phyloP scores from a whole-genome alignment of 129 eudicot genomes.

The Solidago caesia region DNA sequence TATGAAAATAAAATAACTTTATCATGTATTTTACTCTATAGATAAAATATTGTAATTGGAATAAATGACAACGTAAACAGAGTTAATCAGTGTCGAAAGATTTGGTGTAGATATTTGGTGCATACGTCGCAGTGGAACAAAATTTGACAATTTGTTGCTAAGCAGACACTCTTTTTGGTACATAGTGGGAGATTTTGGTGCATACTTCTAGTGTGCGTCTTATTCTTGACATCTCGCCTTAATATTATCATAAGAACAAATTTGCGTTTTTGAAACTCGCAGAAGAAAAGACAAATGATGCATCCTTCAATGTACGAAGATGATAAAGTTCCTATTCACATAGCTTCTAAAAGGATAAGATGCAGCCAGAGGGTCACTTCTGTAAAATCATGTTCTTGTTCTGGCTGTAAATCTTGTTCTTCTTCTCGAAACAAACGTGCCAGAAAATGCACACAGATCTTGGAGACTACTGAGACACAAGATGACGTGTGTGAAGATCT shows the following conservation, averaged over 20 bases:
- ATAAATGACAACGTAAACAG: too few relatives aligned
- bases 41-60: too few relatives aligned
- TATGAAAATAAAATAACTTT: too few relatives aligned
- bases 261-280: conserved; percentile 22
- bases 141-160: too few relatives aligned
- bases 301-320: conserved; percentile 85
- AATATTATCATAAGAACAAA: neutral
- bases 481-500: conserved; percentile 33
- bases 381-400: conserved; percentile 37
- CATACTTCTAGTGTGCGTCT: neutral
- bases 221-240: neutral
- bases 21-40: too few relatives aligned
- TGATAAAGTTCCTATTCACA: conserved; percentile 30
- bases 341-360: conserved; percentile 46
- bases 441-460: conserved; percentile 27
- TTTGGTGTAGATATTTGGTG: too few relatives aligned
- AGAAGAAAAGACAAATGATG: conserved; percentile 65
- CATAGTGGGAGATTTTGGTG: neutral
- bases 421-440: conserved; percentile 35
- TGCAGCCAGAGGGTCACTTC: conserved; percentile 52
- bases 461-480: conserved; percentile 1
- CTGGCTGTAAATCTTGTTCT: conserved; percentile 51
- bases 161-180: too few relatives aligned
- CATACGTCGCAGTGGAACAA: too few relatives aligned
- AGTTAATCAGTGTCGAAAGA: too few relatives aligned